Base-by-base conservation (phyloP, 805 yeast species). In the Starmerella geochares region DNA sequence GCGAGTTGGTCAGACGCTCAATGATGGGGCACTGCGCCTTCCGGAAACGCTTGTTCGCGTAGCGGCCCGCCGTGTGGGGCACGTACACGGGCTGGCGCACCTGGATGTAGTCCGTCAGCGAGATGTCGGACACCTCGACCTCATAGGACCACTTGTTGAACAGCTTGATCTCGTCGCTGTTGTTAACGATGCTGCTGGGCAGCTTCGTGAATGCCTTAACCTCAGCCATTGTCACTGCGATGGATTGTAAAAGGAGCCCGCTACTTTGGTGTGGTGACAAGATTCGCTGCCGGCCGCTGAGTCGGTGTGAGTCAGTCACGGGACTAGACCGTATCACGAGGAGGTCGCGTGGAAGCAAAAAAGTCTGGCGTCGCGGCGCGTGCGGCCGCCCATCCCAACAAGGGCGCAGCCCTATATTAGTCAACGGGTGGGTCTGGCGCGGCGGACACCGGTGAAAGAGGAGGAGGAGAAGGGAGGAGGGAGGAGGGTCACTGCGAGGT, bases 141-240 rank as follows among this genome's bases (percentile, higher is more conserved):
- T 88, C 94, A 71, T 85, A 94, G 62, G 96, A 81, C 98, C 98
- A 92, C 78, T 90, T 92, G 95, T 92, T 92, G 90, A 92, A 92
- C 70, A 92, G 82, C 78, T 87, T 90, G 75, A 92, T 83, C 77
- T 86, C 94, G 71, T 80, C 82, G 72, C 90, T 86, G 75, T 95
- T 96, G 71, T 81, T 83, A 77, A 86, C 94, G 69, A 92, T 86
- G 49, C 86, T 96, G 72, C 82, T 86, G 75, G 98, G 97, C 71
- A 92, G 87, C 67, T 90, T 78, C 65, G 97, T 88, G 71, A 95
- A 95, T 73, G 86, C 80, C 74, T 80, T 80, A 67, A 83, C 77
- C 77, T 86, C 94, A 54, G 61, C 58, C 61, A 58, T 58, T 71
- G 82, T 57, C 46, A 21, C 37, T 42, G 46, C 46, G 35, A 29